Evolutionary conservation across 345 rosid species (phyloP), one percentile per base, ranked within the genome.

Genomic region (Noccaea bulbosa): DNA sequence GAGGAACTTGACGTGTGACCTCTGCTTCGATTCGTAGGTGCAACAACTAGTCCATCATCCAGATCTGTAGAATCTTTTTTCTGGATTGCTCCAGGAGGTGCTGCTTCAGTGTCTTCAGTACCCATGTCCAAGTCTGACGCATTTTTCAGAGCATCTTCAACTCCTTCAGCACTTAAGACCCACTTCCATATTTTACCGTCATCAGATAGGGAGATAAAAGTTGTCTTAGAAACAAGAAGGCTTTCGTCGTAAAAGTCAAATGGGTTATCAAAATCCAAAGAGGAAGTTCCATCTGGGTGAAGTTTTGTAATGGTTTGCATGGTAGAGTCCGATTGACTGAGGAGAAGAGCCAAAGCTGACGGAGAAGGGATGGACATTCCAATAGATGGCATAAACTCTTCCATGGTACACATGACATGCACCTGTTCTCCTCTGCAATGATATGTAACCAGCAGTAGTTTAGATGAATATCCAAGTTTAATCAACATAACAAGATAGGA

Each of bases 151-250:
- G 65, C 69, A 55, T 86, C 90, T 63, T 71, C 81, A 60, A 77
- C 73, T 65, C 94, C 93, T 88, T 91, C 90, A 69, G 86, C 84
- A 65, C 87, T 89, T 80, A 93, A 71, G 66, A 89, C 87, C 98
- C 97, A 93, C 81, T 80, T 89, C 97, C 97, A 91, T 62, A 89
- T 72, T 84, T 89, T 93, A 61, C 99, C 96, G 73, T 93, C 96
- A 76, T 93, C 97, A 70, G 98, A 89, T 72, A 93, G 85, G 74
- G 95, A 89, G 61, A 91, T 75, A 73, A 93, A 63, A 73, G 80
- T 84, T 40, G 93, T 86, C 81, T 88, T 88, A 32, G 88, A 82
- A 73, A 80, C 82, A 82, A 82, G 85, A 70, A 86, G 80, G 61
- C 90, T 82, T 62, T 89, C 87, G 47, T 91, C 92, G 43, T 78